Evolutionary conservation across 1,284 basidiomycete genomes (phyloP), one percentile per base, ranked within the genome.

Genomic region (Heterobasidion annosum): DNA sequence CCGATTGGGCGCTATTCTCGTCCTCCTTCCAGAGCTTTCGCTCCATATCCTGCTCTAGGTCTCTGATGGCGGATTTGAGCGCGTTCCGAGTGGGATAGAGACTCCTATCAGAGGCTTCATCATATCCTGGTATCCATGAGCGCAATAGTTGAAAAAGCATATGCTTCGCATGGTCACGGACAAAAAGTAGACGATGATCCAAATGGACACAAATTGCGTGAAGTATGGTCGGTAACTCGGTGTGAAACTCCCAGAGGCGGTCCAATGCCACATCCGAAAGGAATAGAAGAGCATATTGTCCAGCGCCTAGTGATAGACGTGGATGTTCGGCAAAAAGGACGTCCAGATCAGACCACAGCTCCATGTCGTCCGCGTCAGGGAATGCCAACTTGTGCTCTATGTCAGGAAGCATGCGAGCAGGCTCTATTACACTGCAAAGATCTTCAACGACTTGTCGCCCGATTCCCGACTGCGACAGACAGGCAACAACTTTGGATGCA

Each of bases 201-300:
- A 93, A 71, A 64, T 96, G 93, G 35, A 85, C 82, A 62, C 95
- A 84, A 18, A 95, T 74, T 9, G 85, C 84, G 58, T 95, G 91
- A 19, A 98, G 78, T 19, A 98, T 74, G 4, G 79, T 70, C 0
- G 92, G 85, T 5, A 98, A 71, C 54, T 88, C 81, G 16, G 79
- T 72, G 46, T 79, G 75, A 57, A 89, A 74, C 58, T 92, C 88
- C 79, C 86, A 90, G 54, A 84, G 79, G 16, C 88, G 81, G 58
- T 92, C 86, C 16, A 94, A 74, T 0, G 91, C 81, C 35, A 92
- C 79, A 61, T 95, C 91, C 1, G 88, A 85, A 25, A 96, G 77
- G 64, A 94, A 93, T 6, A 95, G 74, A 67, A 95, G 79, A 0
- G 93, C 92, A 63, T 92, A 89, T 64, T 96, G 93, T 1, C 91